phyloP scores from a whole-genome alignment of 2,329 filamentous ascomycete species.

The Hymenoscyphus infarciens region DNA sequence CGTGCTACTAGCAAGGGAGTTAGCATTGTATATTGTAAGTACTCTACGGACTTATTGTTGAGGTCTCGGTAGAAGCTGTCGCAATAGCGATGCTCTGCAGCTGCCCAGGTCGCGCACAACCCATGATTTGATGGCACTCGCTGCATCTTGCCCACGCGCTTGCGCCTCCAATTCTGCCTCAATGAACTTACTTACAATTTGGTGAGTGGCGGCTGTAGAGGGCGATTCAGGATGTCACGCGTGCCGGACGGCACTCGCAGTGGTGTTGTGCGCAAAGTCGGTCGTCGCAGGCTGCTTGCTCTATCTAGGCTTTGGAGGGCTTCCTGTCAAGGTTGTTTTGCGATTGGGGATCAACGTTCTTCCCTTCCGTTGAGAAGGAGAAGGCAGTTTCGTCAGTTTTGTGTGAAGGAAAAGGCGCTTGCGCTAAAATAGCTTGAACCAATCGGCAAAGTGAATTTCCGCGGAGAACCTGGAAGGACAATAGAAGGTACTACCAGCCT shows the following conservation, averaged over 20 bases:
- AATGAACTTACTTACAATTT: slow-evolving; percentile 16
- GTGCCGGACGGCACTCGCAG: not conserved
- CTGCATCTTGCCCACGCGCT: slow-evolving; percentile 1
- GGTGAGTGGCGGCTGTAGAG: not conserved
- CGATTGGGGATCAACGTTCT: not conserved
- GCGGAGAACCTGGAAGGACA: no score
- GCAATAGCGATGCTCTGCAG: not conserved
- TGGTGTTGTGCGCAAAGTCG: not conserved
- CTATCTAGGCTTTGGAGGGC: not conserved
- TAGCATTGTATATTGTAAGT: slow-evolving; percentile 25
- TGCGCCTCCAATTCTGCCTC: slow-evolving; percentile 22
- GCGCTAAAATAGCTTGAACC: no score
- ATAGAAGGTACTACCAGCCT: no score
- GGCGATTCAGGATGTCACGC: not conserved
- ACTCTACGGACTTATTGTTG: slow-evolving; percentile 13
- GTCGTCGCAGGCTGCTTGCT: not conserved
- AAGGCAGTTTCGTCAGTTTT: no score
- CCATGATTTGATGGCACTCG: not conserved
- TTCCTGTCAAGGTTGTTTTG: not conserved
- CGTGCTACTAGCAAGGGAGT: slow-evolving; percentile 21
- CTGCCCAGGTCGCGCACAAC: slow-evolving; percentile 8
- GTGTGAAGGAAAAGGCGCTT: no score
- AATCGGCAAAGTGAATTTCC: no score
- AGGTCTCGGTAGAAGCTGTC: slow-evolving; percentile 14
- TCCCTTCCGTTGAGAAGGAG: no score